phyloP scores from a whole-genome alignment of 331 rosid species.

The Ulmus americana region DNA sequence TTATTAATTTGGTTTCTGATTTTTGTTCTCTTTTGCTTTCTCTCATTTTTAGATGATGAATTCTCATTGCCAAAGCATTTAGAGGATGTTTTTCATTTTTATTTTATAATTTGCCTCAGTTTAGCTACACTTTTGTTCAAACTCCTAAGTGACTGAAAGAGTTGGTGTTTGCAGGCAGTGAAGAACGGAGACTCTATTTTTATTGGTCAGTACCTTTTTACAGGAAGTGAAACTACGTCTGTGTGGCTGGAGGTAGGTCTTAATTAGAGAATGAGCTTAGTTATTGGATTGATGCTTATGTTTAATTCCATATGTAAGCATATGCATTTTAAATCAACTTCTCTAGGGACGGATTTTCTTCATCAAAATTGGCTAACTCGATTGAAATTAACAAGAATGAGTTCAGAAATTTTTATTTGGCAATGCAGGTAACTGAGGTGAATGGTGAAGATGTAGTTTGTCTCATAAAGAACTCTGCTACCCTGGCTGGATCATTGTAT shows the following conservation, averaged over 20 bases:
- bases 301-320: neutral
- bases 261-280: neutral
- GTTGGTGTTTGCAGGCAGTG: conserved; percentile 34
- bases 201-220: conserved; percentile 43
- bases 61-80: no score
- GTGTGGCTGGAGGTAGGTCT: conserved; percentile 42
- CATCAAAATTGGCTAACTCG: neutral
- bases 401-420: conserved; percentile 8
- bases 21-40: neutral
- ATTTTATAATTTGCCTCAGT: neutral
- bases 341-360: neutral
- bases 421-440: conserved; percentile 68
- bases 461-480: conserved; percentile 64
- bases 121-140: neutral
- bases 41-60: no score
- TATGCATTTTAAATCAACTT: conserved; percentile 4
- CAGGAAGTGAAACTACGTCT: conserved; percentile 47
- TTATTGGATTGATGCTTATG: neutral
- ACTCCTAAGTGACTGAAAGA: neutral
- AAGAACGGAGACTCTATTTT: conserved; percentile 38
- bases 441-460: conserved; percentile 66
- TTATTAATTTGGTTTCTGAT: neutral
- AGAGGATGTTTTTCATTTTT: neutral
- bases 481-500: conserved; percentile 64
- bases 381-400: no score